Evolutionary conservation across 225 moss, liverwort and hornwort genomes (phyloP), one percentile per base, ranked within the genome.

Genomic region (Climacium dendroides): DNA sequence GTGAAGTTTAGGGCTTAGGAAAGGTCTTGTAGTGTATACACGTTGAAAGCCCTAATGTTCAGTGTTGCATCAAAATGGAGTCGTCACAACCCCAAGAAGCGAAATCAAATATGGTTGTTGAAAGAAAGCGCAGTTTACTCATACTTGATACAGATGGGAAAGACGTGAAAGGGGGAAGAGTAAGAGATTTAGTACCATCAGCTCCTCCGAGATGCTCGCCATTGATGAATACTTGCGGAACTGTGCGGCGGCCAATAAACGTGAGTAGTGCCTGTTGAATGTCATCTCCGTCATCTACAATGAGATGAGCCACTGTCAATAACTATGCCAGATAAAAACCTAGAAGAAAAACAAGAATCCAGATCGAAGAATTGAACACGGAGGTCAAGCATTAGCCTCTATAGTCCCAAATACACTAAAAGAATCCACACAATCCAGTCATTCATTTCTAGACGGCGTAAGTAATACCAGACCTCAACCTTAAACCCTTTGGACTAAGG

Each of bases 181-280:
- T 5, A 18, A 32, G 70, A 74, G 43, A 58, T 58, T 39, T 50
- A 14, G 9, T 94, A 98, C 98, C 97, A 87, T 98, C 98, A 76
- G 98, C 92, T 60, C 98, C 98, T 79, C 98, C 98, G 74, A 98
- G 89, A 80, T 98, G 97, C 77, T 95, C 90, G 78, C 98, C 98
- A 79, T 98, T 94, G 64, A 98, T 96, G 71, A 98, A 98, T 16
- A 98, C 98, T 95, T 98, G 98, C 62, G 98, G 98, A 60, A 98
- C 98, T 22, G 98, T 98, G 34, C 95, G 93, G 81, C 91, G 94
- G 57, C 92, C 92, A 15, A 98, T 84, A 73, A 95, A 90, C 78
- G 93, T 91, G 53, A 19, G 80, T 23, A 98, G 84, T 45, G 98
- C 98, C 60, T 91, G 91, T 65, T 98, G 98, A 83, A 98, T 98